Evolutionary conservation across 352 stramenopile genomes (phyloP), one percentile per base, ranked within the genome.

Genomic region (Pythium biforme): DNA sequence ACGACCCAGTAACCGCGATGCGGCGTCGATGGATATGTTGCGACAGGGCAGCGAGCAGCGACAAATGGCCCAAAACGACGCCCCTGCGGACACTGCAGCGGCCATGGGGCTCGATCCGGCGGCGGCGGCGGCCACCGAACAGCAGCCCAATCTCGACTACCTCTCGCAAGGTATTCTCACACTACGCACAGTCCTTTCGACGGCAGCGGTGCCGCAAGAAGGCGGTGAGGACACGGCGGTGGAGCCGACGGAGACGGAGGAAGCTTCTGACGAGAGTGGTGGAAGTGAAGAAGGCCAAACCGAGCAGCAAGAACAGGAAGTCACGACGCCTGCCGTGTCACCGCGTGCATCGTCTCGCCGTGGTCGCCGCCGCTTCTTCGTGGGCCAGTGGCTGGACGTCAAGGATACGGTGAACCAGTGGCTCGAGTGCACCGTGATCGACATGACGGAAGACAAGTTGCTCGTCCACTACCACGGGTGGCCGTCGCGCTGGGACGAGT

Each of bases 321-420:
- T 55, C 10, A 34, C n/a, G 23, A 66, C 56, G 7, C 45, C 56
- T 1, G 37, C 14, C 8, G 59, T 39, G 1, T 66, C 56, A 26
- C 62, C 57, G 8, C 43, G 47, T 17, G 15, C 29, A 14, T 52
- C 69, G 9, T 45, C 46, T 3, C 69, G 58, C 1, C 76, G 83
- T 33, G 69, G 75, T 2, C 73, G 65, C 1, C 71, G 84, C 9
- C 75, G 70, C 19, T 92, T 94, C 60, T 91, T 89, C 63, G 76
- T 96, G 22, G 96, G 96, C 0, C 97, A 99, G 70, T 99, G 96
- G 96, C 74, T 99, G 5, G 96, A 99, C 74, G 94, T 97, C 26
- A 90, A 97, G 58, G 97, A 99, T 72, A 99, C 97, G 0, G 96
- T 99, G 26, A 97, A 98, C 72, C 96, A 99, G 62, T 99, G 97